Base-by-base conservation (phyloP, 2,329 filamentous ascomycete species). In the Thermothelomyces thermophilus region DNA sequence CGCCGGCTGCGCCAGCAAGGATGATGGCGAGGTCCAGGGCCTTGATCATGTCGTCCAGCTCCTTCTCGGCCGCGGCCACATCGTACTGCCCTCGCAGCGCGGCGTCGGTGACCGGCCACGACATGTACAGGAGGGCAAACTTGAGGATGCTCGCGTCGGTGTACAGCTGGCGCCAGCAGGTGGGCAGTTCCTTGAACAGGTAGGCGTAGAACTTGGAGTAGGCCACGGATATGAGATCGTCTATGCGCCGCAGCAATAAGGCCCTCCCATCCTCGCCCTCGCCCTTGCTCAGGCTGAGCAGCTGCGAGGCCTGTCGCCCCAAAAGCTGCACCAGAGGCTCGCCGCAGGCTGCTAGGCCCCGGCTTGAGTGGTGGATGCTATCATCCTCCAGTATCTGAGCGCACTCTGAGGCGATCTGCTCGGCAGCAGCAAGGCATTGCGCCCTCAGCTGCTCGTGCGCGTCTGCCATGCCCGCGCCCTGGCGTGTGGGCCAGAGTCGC, bases 21-120 rank as follows among this genome's bases (percentile, higher is more conserved):
- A 95, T 87, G 39, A 94, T 67, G 0, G 86, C 83, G 64, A 83
- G 81, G 60, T 96, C 90, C 2, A 97, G 73, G 1, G 75, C 68
- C 46, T 75, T 74, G 30, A 95, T 77, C 2, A 86, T 71, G 1
- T 73, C 65, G 30, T 79, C 73, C 3, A 90, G 62, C 66, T 30
- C 58, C 55, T 7, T 58, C 42, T 34, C 58, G 5, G 17, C 34
- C 11, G 33, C 33, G n/a, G n/a, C 10, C 3, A 8, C 42, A 39
- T 34, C 28, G 11, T 44, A 0, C 5, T 34, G 16, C 11, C 8
- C 30, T 13, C 3, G 20, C 3, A 11, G 16, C n/a, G 5, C 13
- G 4, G n/a, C 17, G 33, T 35, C 8, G 13, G 13, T 19, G 6
- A n/a, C 7, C 14, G 41, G 10, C 39, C 50, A 50, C 2, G 42